Conservation (phyloP, 1,284 basidiomycete species). For the Trichosporon asahii region DNA sequence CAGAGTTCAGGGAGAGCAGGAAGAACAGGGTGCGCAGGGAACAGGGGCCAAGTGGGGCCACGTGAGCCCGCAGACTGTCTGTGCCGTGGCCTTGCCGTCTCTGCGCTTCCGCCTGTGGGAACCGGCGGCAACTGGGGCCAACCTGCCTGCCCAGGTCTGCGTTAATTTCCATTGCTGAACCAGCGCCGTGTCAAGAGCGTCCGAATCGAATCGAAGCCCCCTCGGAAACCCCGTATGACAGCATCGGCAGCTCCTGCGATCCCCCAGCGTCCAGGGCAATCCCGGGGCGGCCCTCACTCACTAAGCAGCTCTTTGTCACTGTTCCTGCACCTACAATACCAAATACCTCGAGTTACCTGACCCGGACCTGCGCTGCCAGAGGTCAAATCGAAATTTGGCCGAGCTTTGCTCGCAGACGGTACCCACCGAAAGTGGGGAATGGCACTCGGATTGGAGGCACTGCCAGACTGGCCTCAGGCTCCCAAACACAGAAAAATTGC, state of each 20-base stretch:
- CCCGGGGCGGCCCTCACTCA: background rate
- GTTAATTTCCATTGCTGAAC: background rate
- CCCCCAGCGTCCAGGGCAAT: background rate
- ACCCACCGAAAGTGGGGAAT: background rate
- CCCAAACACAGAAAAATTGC: background rate
- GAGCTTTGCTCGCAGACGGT: background rate
- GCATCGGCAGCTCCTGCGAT: background rate
- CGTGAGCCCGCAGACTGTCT: background rate
- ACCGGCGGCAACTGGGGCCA: background rate
- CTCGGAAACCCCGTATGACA: background rate
- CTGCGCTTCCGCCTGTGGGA: background rate
- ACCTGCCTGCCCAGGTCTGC: background rate
- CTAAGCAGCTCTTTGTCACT: background rate
- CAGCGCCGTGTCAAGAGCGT: background rate
- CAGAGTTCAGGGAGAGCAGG: background rate
- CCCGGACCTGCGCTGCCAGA: background rate
- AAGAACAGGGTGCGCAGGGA: background rate
- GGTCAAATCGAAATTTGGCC: background rate
- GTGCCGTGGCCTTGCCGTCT: background rate
- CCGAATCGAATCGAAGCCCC: background rate
- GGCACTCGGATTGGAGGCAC: slow-evolving; percentile 1
- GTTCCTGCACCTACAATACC: background rate
- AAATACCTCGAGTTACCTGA: background rate
- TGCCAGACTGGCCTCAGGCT: background rate
- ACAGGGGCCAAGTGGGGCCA: background rate